A percentile compares a stretch with the other conserved stretches of the same genome.
Conservation (phyloP, 441 rosid genomes). For the Geranium incanum region DNA sequence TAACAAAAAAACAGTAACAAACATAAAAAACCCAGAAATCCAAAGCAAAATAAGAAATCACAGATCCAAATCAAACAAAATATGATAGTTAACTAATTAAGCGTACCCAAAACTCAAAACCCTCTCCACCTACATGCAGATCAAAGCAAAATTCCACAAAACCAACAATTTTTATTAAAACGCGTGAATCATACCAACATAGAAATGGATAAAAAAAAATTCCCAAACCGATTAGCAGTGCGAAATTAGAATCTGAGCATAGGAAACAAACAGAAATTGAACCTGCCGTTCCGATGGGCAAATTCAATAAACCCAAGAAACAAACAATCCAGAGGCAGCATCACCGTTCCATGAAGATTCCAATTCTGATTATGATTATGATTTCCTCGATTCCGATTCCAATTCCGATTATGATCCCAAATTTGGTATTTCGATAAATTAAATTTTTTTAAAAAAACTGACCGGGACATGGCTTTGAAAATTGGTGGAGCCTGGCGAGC, state of each 20-base stretch:
- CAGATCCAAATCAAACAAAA: conserved; percentile 21
- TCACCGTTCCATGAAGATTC: conserved; percentile 4
- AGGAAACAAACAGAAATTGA: background rate
- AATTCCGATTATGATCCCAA: background rate
- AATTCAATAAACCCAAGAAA: background rate
- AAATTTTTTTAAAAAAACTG: too few relatives aligned
- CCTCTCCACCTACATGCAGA: background rate
- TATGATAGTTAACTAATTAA: background rate
- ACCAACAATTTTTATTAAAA: background rate
- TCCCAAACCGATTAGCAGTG: background rate
- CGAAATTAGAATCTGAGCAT: background rate
- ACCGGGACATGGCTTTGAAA: too few relatives aligned
- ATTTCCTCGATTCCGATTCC: too few relatives aligned
- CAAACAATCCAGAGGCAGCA: background rate
- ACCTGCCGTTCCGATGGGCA: background rate
- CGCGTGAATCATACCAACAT: background rate
- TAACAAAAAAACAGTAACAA: conserved; percentile 1
- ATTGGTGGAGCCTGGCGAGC: too few relatives aligned
- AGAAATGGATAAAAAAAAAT: background rate
- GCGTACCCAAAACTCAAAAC: background rate
- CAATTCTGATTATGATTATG: too few relatives aligned
- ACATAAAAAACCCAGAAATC: conserved; percentile 8
- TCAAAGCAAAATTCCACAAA: background rate
- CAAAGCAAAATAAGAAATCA: conserved; percentile 7
- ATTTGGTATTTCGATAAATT: too few relatives aligned